Conservation (phyloP, 495 filamentous ascomycete species). For the Penicillium silybi region DNA sequence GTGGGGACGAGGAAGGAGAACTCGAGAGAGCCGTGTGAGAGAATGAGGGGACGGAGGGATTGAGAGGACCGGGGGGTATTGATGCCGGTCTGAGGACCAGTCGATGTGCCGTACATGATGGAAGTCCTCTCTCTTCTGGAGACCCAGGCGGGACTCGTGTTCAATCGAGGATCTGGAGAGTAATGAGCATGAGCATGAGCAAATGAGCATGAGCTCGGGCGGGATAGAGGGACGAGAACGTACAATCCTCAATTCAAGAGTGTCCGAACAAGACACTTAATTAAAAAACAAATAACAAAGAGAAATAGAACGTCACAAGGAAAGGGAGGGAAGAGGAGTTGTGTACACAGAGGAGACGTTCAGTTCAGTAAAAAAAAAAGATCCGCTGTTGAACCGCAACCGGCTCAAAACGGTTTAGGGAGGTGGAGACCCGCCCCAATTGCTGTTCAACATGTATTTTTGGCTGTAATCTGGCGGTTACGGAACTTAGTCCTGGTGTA, state of each 20-base stretch:
- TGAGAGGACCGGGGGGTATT: slow-evolving; percentile 91
- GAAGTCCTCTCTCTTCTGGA: slow-evolving; percentile 14
- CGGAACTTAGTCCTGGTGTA: neutral
- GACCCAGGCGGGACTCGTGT: slow-evolving; percentile 5
- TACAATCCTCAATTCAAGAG: slow-evolving; percentile 4
- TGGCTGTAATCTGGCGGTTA: neutral
- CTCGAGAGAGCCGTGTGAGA: slow-evolving; percentile 91
- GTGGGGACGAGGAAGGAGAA: slow-evolving; percentile 93
- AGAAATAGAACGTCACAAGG: slow-evolving; percentile 8
- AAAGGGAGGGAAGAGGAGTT: slow-evolving; percentile 15
- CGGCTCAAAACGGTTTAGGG: slow-evolving; percentile 22
- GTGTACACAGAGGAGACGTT: slow-evolving; percentile 1
- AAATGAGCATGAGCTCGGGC: neutral
- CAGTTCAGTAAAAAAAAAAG: slow-evolving; percentile 23
- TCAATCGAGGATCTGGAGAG: slow-evolving; percentile 7
- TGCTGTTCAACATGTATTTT: slow-evolving; percentile 8
- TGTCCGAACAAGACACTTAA: slow-evolving; percentile 1
- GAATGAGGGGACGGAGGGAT: slow-evolving; percentile 81
- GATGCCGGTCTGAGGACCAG: slow-evolving; percentile 87
- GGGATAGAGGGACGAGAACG: neutral
- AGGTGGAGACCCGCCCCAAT: slow-evolving; percentile 21
- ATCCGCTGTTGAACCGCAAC: slow-evolving; percentile 26
- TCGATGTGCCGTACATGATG: slow-evolving; percentile 81
- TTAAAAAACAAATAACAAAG: slow-evolving; percentile 9
- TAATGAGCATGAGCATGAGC: neutral